Base-by-base conservation (phyloP, 257 asterid genomes). In the Thymus quinquecostatus region DNA sequence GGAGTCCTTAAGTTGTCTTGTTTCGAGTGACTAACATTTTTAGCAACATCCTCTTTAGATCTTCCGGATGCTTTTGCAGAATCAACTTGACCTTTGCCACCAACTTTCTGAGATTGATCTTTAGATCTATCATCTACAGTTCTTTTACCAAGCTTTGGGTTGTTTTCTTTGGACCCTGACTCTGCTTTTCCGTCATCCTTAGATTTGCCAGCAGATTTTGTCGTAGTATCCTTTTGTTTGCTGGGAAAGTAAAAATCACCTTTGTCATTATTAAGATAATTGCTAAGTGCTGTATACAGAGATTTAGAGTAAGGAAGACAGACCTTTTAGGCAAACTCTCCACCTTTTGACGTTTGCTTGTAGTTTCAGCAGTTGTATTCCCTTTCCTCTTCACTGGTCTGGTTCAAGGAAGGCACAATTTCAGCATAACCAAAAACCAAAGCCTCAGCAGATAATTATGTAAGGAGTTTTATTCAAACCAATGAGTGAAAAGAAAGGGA, bases 321-420 rank as follows among this genome's bases (percentile, higher is more conserved):
- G 47, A 89, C 98, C 96, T 83, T 77, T 86, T 87, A 28, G 80
- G 73, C 53, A 88, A 82, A 82, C 64, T 77, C 34, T 85, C 88
- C 75, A 79, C 63, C 81, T 73, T 84, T 7, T 79, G 86, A 11
- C 68, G 88, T 87, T 83, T 87, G 61, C 67, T 83, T 65, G 86
- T 81, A 62, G 81, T 48, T 76, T 81, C 94, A 62, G 86, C 53
- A 75, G 45, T 78, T 47, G 61, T 53, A 68, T 63, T 84, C 63
- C 80, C 84, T 82, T 80, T 93, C 86, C 82, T 83, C 79, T 76
- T 88, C 81, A 77, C 83, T 71, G 60, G 86, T 83, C 98, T 92
- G 86, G 58, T 58, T 49, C 67, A 75, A 66, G 67, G 33, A 79
- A 68, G 61, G 64, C 57, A 71, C 12, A 70, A 27, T 45, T 64